Evolutionary conservation across 2,329 filamentous ascomycete species (phyloP).

Genomic region (Raffaelea arxii): DNA sequence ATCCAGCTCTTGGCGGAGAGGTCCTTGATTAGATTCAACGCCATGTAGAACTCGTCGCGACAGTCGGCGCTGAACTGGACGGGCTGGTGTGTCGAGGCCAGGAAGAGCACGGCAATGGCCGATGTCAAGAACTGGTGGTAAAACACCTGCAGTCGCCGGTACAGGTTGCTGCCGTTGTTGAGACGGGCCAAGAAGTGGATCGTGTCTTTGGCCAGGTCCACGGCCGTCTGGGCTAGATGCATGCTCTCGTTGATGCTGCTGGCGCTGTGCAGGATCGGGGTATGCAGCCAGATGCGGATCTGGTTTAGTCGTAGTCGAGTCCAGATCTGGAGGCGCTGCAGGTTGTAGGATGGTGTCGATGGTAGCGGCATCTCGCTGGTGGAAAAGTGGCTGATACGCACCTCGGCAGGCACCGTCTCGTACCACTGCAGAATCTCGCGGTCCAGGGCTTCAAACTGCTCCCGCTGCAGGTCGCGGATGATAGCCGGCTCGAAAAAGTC

Average conservation of each 20-base stretch:
- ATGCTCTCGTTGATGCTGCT: conserved; percentile 73
- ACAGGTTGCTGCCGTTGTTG: conserved; percentile 63
- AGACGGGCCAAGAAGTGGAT: conserved; percentile 61
- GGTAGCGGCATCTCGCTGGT: conserved; percentile 37
- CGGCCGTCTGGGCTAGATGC: conserved; percentile 61
- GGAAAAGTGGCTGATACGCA: conserved; percentile 53
- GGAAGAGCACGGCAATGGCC: conserved; percentile 64
- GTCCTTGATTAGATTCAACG: conserved; percentile 63
- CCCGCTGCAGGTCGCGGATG: conserved; percentile 55
- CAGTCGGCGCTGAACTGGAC: conserved; percentile 59
- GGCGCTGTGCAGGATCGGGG: conserved; percentile 75
- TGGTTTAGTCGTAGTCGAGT: conserved; percentile 83
- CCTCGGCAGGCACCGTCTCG: conserved; percentile 55
- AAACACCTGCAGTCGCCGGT: conserved; percentile 62
- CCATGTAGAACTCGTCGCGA: conserved; percentile 70
- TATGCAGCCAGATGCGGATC: conserved; percentile 50
- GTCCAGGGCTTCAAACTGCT: conserved; percentile 73
- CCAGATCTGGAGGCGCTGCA: conserved; percentile 68
- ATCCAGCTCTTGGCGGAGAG: conserved; percentile 63
- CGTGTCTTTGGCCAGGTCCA: conserved; percentile 68
- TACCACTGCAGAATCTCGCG: conserved; percentile 84
- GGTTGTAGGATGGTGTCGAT: conserved; percentile 49
- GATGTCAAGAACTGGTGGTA: conserved; percentile 75
- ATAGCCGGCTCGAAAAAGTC: conserved; percentile 54
- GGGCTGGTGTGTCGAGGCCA: conserved; percentile 67